Conservation (phyloP, 2,329 filamentous ascomycete species). For the Tolypocladium paradoxum region DNA sequence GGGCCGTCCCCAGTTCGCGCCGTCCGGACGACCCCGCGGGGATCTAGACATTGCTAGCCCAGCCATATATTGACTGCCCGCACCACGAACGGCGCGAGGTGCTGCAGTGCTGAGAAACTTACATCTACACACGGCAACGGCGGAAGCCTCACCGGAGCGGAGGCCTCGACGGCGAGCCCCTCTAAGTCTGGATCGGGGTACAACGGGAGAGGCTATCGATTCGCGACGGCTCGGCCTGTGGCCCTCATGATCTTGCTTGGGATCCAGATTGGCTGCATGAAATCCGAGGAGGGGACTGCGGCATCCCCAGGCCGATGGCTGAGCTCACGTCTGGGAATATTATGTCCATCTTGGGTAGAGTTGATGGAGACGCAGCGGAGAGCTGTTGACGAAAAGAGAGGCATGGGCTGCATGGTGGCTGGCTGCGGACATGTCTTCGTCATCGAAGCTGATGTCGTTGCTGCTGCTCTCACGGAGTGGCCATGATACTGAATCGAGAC, state of each 20-base stretch:
- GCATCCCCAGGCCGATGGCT: not conserved
- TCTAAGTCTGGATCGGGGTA: not conserved
- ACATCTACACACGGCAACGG: not conserved
- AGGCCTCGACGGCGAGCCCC: not conserved
- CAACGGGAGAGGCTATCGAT: not conserved
- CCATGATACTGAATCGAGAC: not conserved
- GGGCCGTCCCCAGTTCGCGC: not conserved
- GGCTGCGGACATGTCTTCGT: not conserved
- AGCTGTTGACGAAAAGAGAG: not conserved
- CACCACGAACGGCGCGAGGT: not conserved
- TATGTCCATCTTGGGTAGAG: not conserved
- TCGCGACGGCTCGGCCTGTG: not conserved
- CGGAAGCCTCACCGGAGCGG: not conserved
- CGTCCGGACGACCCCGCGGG: not conserved
- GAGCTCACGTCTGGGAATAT: not conserved
- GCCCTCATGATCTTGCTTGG: not conserved
- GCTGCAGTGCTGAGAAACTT: not conserved
- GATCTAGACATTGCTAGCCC: not conserved
- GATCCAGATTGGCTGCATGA: not conserved
- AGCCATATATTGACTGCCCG: not conserved
- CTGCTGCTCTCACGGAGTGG: not conserved
- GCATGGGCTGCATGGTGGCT: not conserved
- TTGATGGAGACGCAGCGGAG: not conserved
- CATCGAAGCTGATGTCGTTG: not conserved
- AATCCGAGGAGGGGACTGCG: no score